phyloP scores from a whole-genome alignment of 495 filamentous ascomycete genomes.

The Parathielavia hyrcaniae region DNA sequence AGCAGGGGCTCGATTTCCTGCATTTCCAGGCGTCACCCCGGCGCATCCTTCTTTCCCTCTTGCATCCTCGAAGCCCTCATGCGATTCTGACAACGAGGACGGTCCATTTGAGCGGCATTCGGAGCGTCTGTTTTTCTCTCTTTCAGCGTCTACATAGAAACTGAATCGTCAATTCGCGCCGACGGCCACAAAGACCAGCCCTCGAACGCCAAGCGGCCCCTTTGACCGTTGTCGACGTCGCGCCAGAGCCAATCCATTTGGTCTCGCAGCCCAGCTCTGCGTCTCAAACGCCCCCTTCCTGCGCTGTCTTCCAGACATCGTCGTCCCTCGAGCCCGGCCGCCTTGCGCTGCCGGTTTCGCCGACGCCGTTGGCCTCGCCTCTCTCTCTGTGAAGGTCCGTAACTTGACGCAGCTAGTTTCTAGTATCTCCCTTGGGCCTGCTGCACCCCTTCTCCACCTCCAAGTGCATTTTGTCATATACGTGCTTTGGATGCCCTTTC shows the following conservation, averaged over 20 bases:
- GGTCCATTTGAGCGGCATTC: background rate
- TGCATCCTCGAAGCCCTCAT: background rate
- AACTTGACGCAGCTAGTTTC: conserved; percentile 10
- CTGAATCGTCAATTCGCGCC: background rate
- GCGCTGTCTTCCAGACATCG: conserved; percentile 16
- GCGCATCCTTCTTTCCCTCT: background rate
- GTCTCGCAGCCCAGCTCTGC: conserved; percentile 17
- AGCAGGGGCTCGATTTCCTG: conserved; percentile 9
- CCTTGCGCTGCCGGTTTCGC: conserved; percentile 15
- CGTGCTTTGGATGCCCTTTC: conserved; percentile 19
- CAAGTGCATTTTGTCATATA: background rate
- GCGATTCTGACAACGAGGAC: background rate
- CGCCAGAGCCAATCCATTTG: conserved; percentile 26
- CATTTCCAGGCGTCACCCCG: conserved; percentile 1
- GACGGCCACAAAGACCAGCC: background rate
- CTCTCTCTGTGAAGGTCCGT: conserved; percentile 19
- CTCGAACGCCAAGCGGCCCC: conserved; percentile 17
- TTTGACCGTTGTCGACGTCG: conserved; percentile 4
- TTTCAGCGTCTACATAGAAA: conserved; percentile 1
- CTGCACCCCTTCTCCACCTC: conserved; percentile 1
- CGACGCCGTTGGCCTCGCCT: conserved; percentile 5
- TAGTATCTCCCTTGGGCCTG: conserved; percentile 12
- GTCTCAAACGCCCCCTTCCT: conserved; percentile 25
- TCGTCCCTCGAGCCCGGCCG: conserved; percentile 8
- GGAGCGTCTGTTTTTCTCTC: background rate